Base-by-base conservation (phyloP, 2,329 filamentous ascomycete genomes). In the Diplodia corticola region DNA sequence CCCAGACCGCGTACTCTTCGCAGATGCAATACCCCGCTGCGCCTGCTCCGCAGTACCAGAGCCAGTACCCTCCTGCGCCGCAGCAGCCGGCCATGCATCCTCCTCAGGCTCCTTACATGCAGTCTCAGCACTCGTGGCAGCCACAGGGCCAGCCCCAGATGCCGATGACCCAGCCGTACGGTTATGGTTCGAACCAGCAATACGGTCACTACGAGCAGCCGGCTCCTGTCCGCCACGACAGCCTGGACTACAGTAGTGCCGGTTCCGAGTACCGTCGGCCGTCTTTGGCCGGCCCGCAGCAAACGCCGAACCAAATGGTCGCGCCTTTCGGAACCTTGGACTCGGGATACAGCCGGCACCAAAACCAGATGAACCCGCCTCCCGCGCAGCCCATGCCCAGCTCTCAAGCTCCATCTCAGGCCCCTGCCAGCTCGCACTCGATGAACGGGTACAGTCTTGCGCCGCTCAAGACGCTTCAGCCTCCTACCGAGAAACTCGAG, bases 391-490 rank as follows among this genome's bases (percentile, higher is more conserved):
- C 71, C 24, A 51, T 75, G 17, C 75, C 75, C 61, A 73, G 75
- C 9, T 67, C 77, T 46, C 76, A 77, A 59, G 72, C 72, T 26
- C 72, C 75, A n/a, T 40, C 53, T 12, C 66, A 67, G 48, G 30
- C 51, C 5, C 51, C 63, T 20, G 46, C 54, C 28, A 68, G 70
- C 22, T 70, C 75, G 26, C 69, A 68, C 64, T 55, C 66, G 51
- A 71, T 76, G 68, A 78, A 69, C 63, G 71, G 73, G 30, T 74
- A 78, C 68, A 70, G 78, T 24, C 70, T 83, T 63, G 80, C 81
- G 7, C 80, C 80, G 15, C 70, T 82, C 63, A 79, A 80, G 68
- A 79, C 79, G 1, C 68, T 80, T 65, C 75, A 78, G 48, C 73
- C 76, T 2, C 73, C 65, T 69, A 5, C 67, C 66, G 60, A 79